Percentiles rank a stretch among this genome's conserved stretches.
Conservation (phyloP, 371 early-diverging fungal species). For the Mortierella sp. region DNA sequence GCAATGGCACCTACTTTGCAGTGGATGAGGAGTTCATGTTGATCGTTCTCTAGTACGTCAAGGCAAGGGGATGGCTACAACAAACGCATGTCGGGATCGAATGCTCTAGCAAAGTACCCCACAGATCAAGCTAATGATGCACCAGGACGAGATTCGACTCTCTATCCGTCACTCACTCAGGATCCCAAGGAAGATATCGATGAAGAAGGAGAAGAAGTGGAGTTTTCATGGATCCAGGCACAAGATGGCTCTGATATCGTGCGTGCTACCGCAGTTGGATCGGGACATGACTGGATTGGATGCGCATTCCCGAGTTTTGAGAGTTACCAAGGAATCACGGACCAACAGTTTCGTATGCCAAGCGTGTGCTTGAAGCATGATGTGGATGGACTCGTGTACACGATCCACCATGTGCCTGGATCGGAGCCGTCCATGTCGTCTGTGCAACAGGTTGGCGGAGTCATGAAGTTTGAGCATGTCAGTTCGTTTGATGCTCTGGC, state of each 20-base stretch:
- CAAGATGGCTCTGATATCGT: slow-evolving; percentile 42
- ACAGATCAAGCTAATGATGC: slow-evolving; percentile 46
- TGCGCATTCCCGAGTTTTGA: slow-evolving; percentile 54
- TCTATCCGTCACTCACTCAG: slow-evolving; percentile 62
- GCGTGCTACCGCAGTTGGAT: slow-evolving; percentile 53
- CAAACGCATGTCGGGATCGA: no score
- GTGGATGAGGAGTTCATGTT: slow-evolving; percentile 58
- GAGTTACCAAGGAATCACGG: slow-evolving; percentile 33
- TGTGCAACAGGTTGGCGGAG: slow-evolving; percentile 12
- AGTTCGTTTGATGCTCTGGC: slow-evolving; percentile 80
- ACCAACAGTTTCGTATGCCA: slow-evolving; percentile 42
- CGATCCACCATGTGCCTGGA: slow-evolving; percentile 46
- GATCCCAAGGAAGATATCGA: slow-evolving; percentile 80
- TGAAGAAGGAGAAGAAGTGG: slow-evolving; percentile 64
- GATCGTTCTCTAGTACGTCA: slow-evolving; percentile 53
- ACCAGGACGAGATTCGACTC: slow-evolving; percentile 20
- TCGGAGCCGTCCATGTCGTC: slow-evolving; percentile 20
- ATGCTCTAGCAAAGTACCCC: slow-evolving; percentile 76
- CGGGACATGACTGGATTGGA: slow-evolving; percentile 68
- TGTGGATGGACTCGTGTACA: slow-evolving; percentile 79
- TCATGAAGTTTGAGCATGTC: slow-evolving; percentile 57
- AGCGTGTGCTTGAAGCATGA: slow-evolving; percentile 75
- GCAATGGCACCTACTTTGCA: slow-evolving; percentile 55
- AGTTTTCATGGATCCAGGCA: slow-evolving; percentile 56
- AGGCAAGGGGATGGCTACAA: no score